Percentiles rank a stretch among this genome's conserved stretches.
Evolutionary conservation across 768 basidiomycete genomes (phyloP).

Genomic region (Mrakia gelida): DNA sequence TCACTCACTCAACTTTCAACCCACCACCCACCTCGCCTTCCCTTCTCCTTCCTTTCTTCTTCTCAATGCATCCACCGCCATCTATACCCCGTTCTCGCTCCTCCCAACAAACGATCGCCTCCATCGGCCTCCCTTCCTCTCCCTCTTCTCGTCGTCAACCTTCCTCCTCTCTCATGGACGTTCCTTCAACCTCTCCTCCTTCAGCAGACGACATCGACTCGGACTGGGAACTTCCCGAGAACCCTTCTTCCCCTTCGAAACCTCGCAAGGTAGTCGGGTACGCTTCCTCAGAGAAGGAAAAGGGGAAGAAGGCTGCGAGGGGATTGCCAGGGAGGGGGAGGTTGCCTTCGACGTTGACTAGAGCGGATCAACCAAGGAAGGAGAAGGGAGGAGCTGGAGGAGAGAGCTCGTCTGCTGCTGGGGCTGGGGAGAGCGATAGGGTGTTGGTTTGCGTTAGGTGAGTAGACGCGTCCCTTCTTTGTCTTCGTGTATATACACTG

Average conservation of each 20-base stretch:
- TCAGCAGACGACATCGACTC: conserved; percentile 20
- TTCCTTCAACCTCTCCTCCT: neutral
- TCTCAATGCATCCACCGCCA: neutral
- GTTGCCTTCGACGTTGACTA: neutral
- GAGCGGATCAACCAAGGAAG: neutral
- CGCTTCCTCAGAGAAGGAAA: neutral
- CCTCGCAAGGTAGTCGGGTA: conserved; percentile 10
- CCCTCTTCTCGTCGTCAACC: neutral
- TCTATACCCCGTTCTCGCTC: neutral
- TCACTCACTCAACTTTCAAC: too few relatives aligned
- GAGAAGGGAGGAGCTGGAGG: neutral
- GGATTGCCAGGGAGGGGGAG: neutral
- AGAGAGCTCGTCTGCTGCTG: too few relatives aligned
- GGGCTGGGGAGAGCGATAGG: neutral
- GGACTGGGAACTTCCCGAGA: conserved; percentile 1
- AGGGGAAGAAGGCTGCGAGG: neutral
- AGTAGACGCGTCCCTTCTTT: neutral
- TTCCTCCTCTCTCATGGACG: neutral
- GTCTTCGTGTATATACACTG: neutral
- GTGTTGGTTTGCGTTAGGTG: conserved; percentile 7
- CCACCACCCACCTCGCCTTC: neutral
- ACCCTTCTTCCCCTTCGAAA: neutral
- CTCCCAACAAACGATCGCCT: neutral
- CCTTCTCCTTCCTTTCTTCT: neutral
- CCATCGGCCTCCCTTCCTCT: neutral